phyloP scores from a whole-genome alignment of 768 basidiomycete species.

The Panaeolus papilionaceus region DNA sequence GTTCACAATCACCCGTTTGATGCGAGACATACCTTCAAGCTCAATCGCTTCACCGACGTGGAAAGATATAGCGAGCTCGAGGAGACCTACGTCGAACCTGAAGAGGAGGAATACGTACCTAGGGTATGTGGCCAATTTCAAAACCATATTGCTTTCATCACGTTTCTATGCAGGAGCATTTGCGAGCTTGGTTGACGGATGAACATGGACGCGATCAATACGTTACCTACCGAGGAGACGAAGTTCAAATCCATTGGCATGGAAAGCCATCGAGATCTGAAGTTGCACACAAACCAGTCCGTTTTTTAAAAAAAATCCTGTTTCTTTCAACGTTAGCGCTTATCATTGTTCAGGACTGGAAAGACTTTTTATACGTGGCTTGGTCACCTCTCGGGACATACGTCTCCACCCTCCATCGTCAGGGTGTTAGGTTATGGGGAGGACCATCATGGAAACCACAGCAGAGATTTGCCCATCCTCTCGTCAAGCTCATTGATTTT shows the following conservation, averaged over 20 bases:
- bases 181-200: slow-evolving; percentile 95
- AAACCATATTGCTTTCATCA: slow-evolving; percentile 12
- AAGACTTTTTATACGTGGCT: slow-evolving; percentile 89
- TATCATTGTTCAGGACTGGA: slow-evolving; percentile 75
- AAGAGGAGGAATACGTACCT: slow-evolving; percentile 72
- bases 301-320: slow-evolving; percentile 31
- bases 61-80: slow-evolving; percentile 81
- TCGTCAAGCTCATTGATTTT: slow-evolving; percentile 96
- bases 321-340: slow-evolving; percentile 19
- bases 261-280: slow-evolving; percentile 90
- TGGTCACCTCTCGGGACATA: slow-evolving; percentile 99
- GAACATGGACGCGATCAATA: slow-evolving; percentile 94
- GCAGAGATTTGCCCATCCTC: slow-evolving; percentile 92
- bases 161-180: slow-evolving; percentile 76
- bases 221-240: slow-evolving; percentile 91
- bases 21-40: slow-evolving; percentile 80
- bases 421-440: slow-evolving; percentile 96
- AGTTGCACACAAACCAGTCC: slow-evolving; percentile 77
- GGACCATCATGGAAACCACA: slow-evolving; percentile 89
- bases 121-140: slow-evolving; percentile 53
- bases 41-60: slow-evolving; percentile 91
- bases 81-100: slow-evolving; percentile 80
- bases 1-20: slow-evolving; percentile 88
- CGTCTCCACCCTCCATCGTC: slow-evolving; percentile 91
- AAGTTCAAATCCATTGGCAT: slow-evolving; percentile 92